Conservation (phyloP, 2,329 filamentous ascomycete species). For the Diaporthe batatas region DNA sequence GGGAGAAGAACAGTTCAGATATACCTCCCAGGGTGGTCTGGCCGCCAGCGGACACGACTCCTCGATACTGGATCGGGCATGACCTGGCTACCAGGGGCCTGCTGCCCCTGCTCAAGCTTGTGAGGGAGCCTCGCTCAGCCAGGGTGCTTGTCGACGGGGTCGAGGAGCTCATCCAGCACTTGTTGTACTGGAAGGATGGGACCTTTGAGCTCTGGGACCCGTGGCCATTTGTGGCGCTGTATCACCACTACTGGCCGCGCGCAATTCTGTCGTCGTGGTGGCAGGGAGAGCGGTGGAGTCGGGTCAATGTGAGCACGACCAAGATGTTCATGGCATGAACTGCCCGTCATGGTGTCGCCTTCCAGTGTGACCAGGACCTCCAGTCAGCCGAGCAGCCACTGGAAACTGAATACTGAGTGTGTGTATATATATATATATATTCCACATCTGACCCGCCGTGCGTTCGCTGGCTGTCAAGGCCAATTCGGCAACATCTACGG, state of each 20-base stretch:
- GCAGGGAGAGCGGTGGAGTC: conserved; percentile 68
- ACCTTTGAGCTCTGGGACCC: conserved; percentile 68
- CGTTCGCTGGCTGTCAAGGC: background rate
- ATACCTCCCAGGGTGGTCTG: background rate
- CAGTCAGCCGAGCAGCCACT: background rate
- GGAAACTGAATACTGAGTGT: background rate
- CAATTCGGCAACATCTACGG: background rate
- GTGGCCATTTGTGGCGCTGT: conserved; percentile 68
- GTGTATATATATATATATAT: background rate
- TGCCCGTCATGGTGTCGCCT: too few species aligned
- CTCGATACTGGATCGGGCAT: conserved; percentile 76
- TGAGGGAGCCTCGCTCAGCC: conserved; percentile 43
- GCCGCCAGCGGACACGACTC: conserved; percentile 45
- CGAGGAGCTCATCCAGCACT: conserved; percentile 52
- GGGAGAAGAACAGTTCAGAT: conserved; percentile 5
- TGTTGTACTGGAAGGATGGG: conserved; percentile 67
- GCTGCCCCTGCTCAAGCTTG: conserved; percentile 56
- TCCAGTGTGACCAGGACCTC: too few species aligned
- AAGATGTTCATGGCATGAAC: conserved; percentile 37
- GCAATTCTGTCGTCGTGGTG: conserved; percentile 62
- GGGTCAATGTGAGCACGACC: conserved; percentile 75
- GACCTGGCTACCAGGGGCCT: conserved; percentile 69
- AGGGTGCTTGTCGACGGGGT: conserved; percentile 45
- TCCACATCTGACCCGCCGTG: background rate
- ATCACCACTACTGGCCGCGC: conserved; percentile 68